A percentile compares a stretch with the other conserved stretches of the same genome.
Evolutionary conservation across 2,329 filamentous ascomycete species (phyloP).

Genomic region (Cytospora schulzeri): DNA sequence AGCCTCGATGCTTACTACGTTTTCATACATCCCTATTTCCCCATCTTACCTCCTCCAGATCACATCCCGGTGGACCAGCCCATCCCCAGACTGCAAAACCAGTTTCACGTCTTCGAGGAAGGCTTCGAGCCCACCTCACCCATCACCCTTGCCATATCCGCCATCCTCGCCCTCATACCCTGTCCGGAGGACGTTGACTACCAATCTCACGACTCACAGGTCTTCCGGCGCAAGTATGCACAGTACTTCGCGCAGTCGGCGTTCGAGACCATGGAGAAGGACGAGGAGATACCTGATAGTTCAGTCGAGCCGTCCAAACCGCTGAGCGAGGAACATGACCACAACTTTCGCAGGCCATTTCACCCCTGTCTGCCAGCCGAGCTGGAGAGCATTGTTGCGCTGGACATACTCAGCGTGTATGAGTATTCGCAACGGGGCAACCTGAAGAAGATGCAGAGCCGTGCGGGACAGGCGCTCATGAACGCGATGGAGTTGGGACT

Average conservation of each 20-base stretch:
- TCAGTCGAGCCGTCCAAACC: conserved; percentile 48
- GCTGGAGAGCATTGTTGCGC: conserved; percentile 50
- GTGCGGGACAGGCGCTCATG: conserved; percentile 50
- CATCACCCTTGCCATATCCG: conserved; percentile 30
- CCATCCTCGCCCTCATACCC: conserved; percentile 30
- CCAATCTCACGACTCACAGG: conserved; percentile 42
- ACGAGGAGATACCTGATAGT: conserved; percentile 50
- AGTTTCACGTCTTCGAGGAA: conserved; percentile 31
- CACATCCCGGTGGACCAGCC: conserved; percentile 38
- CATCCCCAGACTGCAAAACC: conserved; percentile 39
- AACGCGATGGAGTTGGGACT: conserved; percentile 48
- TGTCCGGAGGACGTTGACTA: conserved; percentile 39
- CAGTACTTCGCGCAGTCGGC: conserved; percentile 51
- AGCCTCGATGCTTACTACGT: conserved; percentile 53
- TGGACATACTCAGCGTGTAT: conserved; percentile 52
- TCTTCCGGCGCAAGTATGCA: conserved; percentile 49
- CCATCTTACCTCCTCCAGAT: conserved; percentile 49
- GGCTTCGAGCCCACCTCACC: conserved; percentile 24
- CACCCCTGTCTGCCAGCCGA: conserved; percentile 48
- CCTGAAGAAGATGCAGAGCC: conserved; percentile 52
- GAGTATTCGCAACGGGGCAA: conserved; percentile 57
- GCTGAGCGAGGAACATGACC: conserved; percentile 41
- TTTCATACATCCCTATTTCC: conserved; percentile 54
- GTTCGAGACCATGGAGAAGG: conserved; percentile 51
- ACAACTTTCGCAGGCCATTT: conserved; percentile 42